Evolutionary conservation across 1,284 basidiomycete genomes (phyloP).

Genomic region (Leccinum angustisporum): DNA sequence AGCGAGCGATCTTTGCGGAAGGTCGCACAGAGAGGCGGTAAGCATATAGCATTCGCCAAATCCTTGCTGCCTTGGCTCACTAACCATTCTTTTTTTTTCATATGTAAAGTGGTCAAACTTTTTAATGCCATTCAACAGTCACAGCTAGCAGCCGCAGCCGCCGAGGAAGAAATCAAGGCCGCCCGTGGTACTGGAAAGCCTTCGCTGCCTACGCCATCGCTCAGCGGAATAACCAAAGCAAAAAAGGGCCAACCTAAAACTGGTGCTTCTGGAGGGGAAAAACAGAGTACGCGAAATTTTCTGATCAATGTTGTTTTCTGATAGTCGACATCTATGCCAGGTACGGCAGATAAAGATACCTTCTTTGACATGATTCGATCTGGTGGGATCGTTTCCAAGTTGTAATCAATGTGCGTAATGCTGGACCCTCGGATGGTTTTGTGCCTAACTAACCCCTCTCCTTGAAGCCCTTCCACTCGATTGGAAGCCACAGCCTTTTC

Average conservation of each 20-base stretch:
- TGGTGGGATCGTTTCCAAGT: slow-evolving; percentile 68
- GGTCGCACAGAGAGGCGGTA: slow-evolving; percentile 81
- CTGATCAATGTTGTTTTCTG: not conserved
- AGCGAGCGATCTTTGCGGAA: slow-evolving; percentile 73
- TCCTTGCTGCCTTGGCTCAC: not conserved
- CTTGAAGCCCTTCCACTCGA: not conserved
- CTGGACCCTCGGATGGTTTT: not conserved
- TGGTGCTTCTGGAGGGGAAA: slow-evolving; percentile 50
- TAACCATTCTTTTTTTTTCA: not conserved
- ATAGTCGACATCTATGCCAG: slow-evolving; percentile 33
- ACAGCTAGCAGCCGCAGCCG: slow-evolving; percentile 53
- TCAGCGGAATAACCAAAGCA: slow-evolving; percentile 45
- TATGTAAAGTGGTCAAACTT: slow-evolving; percentile 65
- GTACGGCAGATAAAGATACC: slow-evolving; percentile 59
- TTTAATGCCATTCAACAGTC: slow-evolving; percentile 83
- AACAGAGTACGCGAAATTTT: slow-evolving; percentile 49
- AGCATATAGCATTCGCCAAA: slow-evolving; percentile 19
- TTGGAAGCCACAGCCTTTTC: not conserved
- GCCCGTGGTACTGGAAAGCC: slow-evolving; percentile 71
- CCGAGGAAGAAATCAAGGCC: slow-evolving; percentile 57
- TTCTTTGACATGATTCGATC: slow-evolving; percentile 80
- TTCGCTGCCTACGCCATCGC: slow-evolving; percentile 60
- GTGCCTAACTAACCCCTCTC: not conserved
- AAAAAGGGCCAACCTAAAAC: slow-evolving; percentile 57
- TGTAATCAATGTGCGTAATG: slow-evolving; percentile 10